Evolutionary conservation across 352 stramenopile genomes (phyloP).

Genomic region (Globisporangium sylvaticum): DNA sequence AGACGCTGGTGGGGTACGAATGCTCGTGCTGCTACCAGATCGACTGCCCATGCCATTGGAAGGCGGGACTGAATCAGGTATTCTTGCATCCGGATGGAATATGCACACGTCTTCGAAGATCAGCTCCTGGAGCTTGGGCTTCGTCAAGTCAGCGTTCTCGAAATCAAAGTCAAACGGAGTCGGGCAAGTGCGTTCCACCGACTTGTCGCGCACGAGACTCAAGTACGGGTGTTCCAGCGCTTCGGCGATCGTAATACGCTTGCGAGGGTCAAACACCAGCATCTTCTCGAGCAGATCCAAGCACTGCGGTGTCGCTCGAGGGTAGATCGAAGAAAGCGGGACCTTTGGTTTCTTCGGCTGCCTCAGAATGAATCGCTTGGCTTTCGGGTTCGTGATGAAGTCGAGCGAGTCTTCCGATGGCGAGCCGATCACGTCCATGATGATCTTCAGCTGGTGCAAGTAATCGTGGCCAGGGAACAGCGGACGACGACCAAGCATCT

Average conservation of each 20-base stretch:
- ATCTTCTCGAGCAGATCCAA: slow-evolving; percentile 92
- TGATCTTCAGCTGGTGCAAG: slow-evolving; percentile 87
- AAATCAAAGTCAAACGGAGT: slow-evolving; percentile 84
- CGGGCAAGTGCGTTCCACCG: slow-evolving; percentile 72
- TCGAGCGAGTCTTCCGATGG: slow-evolving; percentile 75
- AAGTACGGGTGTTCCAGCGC: slow-evolving; percentile 80
- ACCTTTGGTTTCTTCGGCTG: slow-evolving; percentile 86
- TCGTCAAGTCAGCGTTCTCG: slow-evolving; percentile 87
- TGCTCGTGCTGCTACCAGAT: slow-evolving; percentile 8
- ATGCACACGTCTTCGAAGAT: slow-evolving; percentile 90
- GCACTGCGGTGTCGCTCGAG: slow-evolving; percentile 70
- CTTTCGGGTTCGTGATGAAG: slow-evolving; percentile 89
- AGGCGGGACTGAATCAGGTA: slow-evolving; percentile 29
- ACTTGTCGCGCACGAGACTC: slow-evolving; percentile 64
- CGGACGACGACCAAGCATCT: slow-evolving; percentile 82
- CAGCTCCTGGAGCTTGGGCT: slow-evolving; percentile 87
- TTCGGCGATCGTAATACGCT: slow-evolving; percentile 77
- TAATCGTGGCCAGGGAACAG: slow-evolving; percentile 87
- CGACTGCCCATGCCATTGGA: slow-evolving; percentile 11
- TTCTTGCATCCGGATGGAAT: slow-evolving; percentile 82
- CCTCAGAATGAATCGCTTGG: slow-evolving; percentile 84
- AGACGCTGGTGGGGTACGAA: slow-evolving; percentile 20
- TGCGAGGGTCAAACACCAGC: slow-evolving; percentile 91
- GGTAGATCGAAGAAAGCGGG: slow-evolving; percentile 81
- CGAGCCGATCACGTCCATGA: slow-evolving; percentile 86